Conservation (phyloP, 2,329 filamentous ascomycete genomes). For the Fusarium sororula region DNA sequence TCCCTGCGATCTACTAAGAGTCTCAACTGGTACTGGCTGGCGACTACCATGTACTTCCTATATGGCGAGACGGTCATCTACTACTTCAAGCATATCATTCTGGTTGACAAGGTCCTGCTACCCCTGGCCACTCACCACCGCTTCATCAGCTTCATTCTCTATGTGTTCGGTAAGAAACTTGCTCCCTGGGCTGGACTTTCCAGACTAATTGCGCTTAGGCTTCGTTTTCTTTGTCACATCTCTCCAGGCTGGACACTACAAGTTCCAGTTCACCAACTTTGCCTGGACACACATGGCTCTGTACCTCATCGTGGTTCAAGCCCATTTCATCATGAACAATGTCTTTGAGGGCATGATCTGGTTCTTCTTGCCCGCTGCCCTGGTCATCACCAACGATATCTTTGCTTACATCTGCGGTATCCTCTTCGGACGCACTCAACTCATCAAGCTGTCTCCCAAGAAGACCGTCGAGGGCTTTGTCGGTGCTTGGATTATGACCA, state of each 20-base stretch:
- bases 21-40: constrained; percentile 98
- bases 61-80: constrained; percentile 99
- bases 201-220: constrained; percentile 60
- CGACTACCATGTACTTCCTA: constrained; percentile 98
- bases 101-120: constrained; percentile 91
- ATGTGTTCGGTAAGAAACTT: constrained; percentile 81
- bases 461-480: constrained; percentile 99
- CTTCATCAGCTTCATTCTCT: constrained; percentile 98
- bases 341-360: constrained; percentile 99
- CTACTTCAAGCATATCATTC: constrained; percentile 98
- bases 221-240: constrained; percentile 98
- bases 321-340: constrained; percentile 99
- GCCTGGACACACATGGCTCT: constrained; percentile 99
- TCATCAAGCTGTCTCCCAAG: constrained; percentile 98
- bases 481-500: constrained; percentile 94
- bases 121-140: constrained; percentile 96
- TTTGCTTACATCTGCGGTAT: constrained; percentile 98
- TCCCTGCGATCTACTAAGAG: constrained; percentile 94
- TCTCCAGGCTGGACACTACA: constrained; percentile 94
- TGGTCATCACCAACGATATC: constrained; percentile 99
- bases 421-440: constrained; percentile 92
- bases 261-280: constrained; percentile 99
- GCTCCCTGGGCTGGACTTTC: background rate
- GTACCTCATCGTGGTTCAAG: constrained; percentile 96
- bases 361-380: constrained; percentile 95